phyloP scores from a whole-genome alignment of 345 rosid genomes.

The Populus deltoides region DNA sequence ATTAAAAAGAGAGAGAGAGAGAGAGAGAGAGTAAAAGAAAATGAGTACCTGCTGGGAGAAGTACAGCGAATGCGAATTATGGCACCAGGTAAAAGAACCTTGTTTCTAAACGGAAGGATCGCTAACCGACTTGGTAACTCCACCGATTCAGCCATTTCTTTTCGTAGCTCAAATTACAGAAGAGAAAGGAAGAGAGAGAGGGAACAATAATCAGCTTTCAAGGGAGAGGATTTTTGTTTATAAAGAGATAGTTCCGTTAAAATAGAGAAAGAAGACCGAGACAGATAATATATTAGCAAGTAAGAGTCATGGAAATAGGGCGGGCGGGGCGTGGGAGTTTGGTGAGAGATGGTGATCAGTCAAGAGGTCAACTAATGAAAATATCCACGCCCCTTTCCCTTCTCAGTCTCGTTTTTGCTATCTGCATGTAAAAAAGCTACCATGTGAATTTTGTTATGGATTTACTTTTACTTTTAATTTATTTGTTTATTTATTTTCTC shows the following conservation, averaged over 20 bases:
- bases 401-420: background rate
- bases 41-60: slow-evolving; percentile 71
- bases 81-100: slow-evolving; percentile 97
- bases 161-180: background rate
- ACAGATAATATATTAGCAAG: background rate
- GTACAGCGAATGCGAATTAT: slow-evolving; percentile 98
- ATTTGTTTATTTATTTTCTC: background rate
- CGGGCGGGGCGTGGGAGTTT: background rate
- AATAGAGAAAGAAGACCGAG: background rate
- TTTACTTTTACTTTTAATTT: background rate
- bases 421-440: background rate
- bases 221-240: background rate
- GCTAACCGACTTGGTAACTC: slow-evolving; percentile 89
- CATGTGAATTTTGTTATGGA: background rate
- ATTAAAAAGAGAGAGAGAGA: background rate
- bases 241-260: background rate
- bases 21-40: background rate
- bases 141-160: slow-evolving; percentile 80
- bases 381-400: background rate
- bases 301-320: background rate
- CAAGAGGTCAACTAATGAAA: background rate
- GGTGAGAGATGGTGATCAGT: background rate
- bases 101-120: slow-evolving; percentile 93
- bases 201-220: background rate
- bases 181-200: background rate